Percentiles rank a stretch among this genome's conserved stretches.
Evolutionary conservation across 331 rosid genomes (phyloP).

Genomic region (Malus hybrid): DNA sequence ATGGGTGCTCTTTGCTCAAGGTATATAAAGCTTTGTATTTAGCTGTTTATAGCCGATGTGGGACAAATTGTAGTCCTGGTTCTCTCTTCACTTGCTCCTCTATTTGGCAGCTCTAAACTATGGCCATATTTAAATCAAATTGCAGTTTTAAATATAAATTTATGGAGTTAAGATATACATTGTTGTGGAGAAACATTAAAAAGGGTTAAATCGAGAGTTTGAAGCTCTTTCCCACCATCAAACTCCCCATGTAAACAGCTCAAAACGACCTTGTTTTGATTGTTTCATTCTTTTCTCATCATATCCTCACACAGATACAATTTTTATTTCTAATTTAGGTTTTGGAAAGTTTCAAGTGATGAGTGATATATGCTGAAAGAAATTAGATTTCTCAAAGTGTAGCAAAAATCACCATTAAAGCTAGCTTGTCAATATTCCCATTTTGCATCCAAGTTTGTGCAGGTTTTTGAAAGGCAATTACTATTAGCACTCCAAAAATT

Average conservation of each 20-base stretch:
- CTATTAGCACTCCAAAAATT: no score
- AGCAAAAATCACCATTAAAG: background rate
- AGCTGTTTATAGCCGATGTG: background rate
- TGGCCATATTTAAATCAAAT: background rate
- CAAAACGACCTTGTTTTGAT: background rate
- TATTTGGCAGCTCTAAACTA: background rate
- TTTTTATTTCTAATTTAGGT: no score
- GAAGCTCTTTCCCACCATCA: background rate
- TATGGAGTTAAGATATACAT: background rate
- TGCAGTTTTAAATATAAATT: no score
- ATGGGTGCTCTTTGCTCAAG: rapidly evolving
- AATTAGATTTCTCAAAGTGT: background rate
- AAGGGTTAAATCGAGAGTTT: no score
- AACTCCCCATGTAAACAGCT: background rate
- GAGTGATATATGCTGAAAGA: no score
- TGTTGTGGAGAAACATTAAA: background rate
- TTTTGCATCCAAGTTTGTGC: background rate
- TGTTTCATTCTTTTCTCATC: no score
- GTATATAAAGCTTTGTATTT: background rate
- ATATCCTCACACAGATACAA: no score
- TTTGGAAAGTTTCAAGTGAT: no score
- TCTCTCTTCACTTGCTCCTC: background rate
- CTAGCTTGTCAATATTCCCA: background rate
- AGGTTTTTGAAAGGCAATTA: no score
- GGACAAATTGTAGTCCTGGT: background rate